These are phyloP conservation scores for Nyssa sinensis DNA, from an alignment of 148 eudicot genomes.

Conservation along the genomic window DNA sequence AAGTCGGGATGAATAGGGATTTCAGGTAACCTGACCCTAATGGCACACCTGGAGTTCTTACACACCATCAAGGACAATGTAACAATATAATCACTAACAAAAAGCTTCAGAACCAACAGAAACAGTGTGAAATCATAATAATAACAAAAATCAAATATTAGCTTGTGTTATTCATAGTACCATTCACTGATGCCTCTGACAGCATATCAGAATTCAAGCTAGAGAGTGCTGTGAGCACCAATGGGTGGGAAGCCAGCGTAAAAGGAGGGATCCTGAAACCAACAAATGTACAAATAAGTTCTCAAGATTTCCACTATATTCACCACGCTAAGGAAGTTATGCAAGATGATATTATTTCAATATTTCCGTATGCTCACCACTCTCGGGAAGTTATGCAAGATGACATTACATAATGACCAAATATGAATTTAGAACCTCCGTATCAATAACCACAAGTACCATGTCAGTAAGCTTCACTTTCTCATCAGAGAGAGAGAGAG, in stretches of 20 bases:
- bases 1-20: no score
- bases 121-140: constrained; percentile 2
- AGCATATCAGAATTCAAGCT: constrained; percentile 74
- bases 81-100: neutral
- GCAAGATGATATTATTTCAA: neutral
- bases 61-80: neutral
- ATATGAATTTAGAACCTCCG: neutral
- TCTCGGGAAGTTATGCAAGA: neutral
- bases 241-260: constrained; percentile 80
- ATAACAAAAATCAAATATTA: constrained; percentile 2
- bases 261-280: constrained; percentile 80
- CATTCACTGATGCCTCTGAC: constrained; percentile 92
- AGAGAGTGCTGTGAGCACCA: constrained; percentile 86
- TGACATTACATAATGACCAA: neutral
- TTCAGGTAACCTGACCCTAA: no score
- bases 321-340: neutral
- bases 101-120: neutral
- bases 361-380: constrained; percentile 3
- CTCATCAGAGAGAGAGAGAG: constrained; percentile 10
- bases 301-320: constrained; percentile 5
- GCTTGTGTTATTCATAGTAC: constrained; percentile 28
- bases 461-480: neutral
- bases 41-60: neutral
- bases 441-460: neutral
- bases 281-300: constrained; percentile 15